These are phyloP conservation scores for Ramaria sp. DNA, from an alignment of 768 basidiomycete species.

Conservation along the genomic window DNA sequence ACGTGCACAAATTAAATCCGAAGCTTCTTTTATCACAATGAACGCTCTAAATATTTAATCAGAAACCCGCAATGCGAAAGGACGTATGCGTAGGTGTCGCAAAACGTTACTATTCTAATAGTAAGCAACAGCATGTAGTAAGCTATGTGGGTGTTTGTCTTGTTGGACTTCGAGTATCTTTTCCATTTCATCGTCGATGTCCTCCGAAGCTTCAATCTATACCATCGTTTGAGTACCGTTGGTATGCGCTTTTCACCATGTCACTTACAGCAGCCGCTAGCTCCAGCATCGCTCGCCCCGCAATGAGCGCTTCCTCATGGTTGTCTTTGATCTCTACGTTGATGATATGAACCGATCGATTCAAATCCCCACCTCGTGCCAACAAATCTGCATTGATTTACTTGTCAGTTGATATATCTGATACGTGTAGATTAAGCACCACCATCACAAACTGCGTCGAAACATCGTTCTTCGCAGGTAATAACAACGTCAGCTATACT, in stretches of 20 bases:
- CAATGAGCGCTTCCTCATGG: conserved; percentile 94
- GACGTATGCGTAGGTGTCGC: not conserved
- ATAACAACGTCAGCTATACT: conserved; percentile 93
- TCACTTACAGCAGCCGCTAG: conserved; percentile 74
- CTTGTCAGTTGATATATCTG: not conserved
- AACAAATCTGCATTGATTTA: conserved; percentile 53
- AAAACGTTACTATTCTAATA: conserved; percentile 39
- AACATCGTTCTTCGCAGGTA: conserved; percentile 98
- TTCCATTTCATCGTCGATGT: conserved; percentile 89
- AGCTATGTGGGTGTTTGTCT: conserved; percentile 82
- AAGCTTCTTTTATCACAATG: too few relatives aligned
- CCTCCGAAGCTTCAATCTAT: conserved; percentile 79
- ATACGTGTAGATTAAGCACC: conserved; percentile 17
- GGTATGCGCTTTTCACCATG: not conserved
- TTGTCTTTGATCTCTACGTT: conserved; percentile 99
- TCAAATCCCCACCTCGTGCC: conserved; percentile 79
- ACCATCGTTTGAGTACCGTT: conserved; percentile 10
- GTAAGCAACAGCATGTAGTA: conserved; percentile 86
- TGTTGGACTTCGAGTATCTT: conserved; percentile 75
- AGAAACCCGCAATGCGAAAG: not conserved
- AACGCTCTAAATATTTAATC: too few relatives aligned
- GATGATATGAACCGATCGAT: conserved; percentile 89
- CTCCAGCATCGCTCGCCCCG: conserved; percentile 90
- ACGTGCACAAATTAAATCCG: not conserved
- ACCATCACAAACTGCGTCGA: conserved; percentile 98